Percentiles rank a stretch among this genome's conserved stretches.
Conservation (phyloP, 2,329 filamentous ascomycete genomes). For the Pseudocercospora musae region DNA sequence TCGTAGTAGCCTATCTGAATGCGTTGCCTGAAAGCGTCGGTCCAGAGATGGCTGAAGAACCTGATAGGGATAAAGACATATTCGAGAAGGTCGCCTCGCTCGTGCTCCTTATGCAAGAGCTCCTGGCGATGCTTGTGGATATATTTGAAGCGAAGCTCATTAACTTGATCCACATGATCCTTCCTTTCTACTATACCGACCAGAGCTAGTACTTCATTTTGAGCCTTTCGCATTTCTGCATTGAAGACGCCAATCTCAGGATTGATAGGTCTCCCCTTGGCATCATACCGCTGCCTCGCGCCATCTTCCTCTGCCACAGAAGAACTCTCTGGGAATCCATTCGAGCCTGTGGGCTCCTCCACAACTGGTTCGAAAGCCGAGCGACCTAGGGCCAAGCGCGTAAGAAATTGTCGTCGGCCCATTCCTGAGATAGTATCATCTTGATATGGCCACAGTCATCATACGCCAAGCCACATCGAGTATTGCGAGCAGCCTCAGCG, state of each 20-base stretch:
- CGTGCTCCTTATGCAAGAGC: conserved; percentile 24
- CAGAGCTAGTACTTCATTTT: conserved; percentile 48
- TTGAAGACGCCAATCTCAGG: conserved; percentile 40
- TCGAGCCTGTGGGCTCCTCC: conserved; percentile 23
- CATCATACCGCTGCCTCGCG: conserved; percentile 43
- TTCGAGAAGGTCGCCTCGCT: conserved; percentile 25
- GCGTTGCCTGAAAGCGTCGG: conserved; percentile 22
- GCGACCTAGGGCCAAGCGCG: conserved; percentile 35
- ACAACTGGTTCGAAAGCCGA: conserved; percentile 44
- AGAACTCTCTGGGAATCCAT: not conserved
- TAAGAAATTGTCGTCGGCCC: conserved; percentile 33
- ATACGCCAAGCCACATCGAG: no score
- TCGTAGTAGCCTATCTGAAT: conserved; percentile 28
- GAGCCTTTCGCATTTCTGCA: conserved; percentile 42
- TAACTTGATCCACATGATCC: conserved; percentile 15
- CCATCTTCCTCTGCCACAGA: not conserved
- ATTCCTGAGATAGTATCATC: conserved; percentile 17
- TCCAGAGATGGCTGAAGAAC: conserved; percentile 23
- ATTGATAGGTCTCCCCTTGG: conserved; percentile 45
- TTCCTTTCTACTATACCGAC: conserved; percentile 47
- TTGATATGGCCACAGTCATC: no score
- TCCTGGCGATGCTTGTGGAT: conserved; percentile 15
- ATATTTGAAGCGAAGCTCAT: conserved; percentile 7
- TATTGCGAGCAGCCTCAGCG: no score
- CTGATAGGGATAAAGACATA: conserved; percentile 9